Base-by-base conservation (phyloP, 495 filamentous ascomycete genomes). In the Gamarada debralockiae region DNA sequence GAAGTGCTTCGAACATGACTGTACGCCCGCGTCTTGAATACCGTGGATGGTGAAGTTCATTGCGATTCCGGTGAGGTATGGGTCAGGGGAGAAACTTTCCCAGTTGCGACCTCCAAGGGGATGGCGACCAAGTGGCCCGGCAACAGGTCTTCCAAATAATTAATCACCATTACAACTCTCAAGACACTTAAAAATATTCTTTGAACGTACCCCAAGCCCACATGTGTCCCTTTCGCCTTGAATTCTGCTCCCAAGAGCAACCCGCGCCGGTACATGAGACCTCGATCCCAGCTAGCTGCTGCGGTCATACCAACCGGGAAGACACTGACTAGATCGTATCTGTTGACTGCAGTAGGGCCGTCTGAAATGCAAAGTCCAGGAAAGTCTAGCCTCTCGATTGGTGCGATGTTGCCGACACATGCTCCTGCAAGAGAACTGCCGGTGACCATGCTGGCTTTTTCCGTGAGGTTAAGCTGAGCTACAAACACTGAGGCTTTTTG, bases 61-160 rank as follows among this genome's bases (percentile, higher is more conserved):
- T 50, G 77, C 76, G 34, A 83, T 62, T 54, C 89, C 89, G 4
- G 86, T 88, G 25, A 92, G 74, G 33, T 83, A 85, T 0, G 88
- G 88, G 54, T 92, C 89, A 3, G 85, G 82, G 1, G 84, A 80
- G 65, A 79, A 81, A 13, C 86, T 81, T 67, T 89, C 87, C 92
- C 92, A 97, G 69, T 92, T 92, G 15, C 92, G 81, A 12, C 92
- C 92, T 27, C 84, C 87, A 48, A 81, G 82, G 0, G 90, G 83
- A 27, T 73, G 63, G 36, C 86, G 80, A 25, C 89, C 89, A 15
- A 92, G 69, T 0, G 92, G 90, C 0, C 92, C 92, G 36, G 90
- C 87, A 17, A 92, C 90, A 12, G 92, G 92, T 1, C 91, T 76
- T 12, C 22, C 6, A 36, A 12, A 9, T 3, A 24, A 37, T n/a